These are phyloP conservation scores for Candida xyloterini DNA, from an alignment of 805 yeast genomes.

Conservation along the genomic window DNA sequence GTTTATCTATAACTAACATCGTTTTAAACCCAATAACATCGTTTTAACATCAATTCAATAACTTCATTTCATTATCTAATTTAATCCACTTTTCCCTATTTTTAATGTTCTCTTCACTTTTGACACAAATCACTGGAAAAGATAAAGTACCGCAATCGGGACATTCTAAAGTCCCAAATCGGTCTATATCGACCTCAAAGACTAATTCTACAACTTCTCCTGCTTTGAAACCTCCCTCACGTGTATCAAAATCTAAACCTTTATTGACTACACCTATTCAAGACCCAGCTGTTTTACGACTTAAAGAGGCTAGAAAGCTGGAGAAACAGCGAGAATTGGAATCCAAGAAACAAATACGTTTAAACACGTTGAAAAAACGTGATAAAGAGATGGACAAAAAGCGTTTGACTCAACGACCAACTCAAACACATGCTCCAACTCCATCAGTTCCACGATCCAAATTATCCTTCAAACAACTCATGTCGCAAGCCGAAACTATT, in stretches of 20 bases:
- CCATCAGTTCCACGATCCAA: slow-evolving; percentile 37
- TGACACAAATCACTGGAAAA: slow-evolving; percentile 31
- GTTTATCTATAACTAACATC: no score
- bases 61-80: no score
- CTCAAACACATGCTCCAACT: no score
- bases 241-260: neutral
- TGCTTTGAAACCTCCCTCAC: neutral
- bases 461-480: slow-evolving; percentile 61
- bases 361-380: slow-evolving; percentile 32
- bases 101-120: slow-evolving; percentile 25
- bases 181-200: neutral
- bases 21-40: no score
- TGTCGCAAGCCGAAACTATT: slow-evolving; percentile 64
- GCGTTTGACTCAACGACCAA: neutral
- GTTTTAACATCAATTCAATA: no score
- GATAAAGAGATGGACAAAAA: slow-evolving; percentile 14
- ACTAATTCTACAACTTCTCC: neutral
- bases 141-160: slow-evolving; percentile 1
- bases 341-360: slow-evolving; percentile 10
- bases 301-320: slow-evolving; percentile 62
- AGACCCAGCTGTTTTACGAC: slow-evolving; percentile 69
- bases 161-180: neutral
- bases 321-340: slow-evolving; percentile 41
- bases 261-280: neutral
- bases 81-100: no score